Evolutionary conservation across 2,329 filamentous ascomycete genomes (phyloP), one percentile per base, ranked within the genome.

Genomic region (Xylariaceae sp.): DNA sequence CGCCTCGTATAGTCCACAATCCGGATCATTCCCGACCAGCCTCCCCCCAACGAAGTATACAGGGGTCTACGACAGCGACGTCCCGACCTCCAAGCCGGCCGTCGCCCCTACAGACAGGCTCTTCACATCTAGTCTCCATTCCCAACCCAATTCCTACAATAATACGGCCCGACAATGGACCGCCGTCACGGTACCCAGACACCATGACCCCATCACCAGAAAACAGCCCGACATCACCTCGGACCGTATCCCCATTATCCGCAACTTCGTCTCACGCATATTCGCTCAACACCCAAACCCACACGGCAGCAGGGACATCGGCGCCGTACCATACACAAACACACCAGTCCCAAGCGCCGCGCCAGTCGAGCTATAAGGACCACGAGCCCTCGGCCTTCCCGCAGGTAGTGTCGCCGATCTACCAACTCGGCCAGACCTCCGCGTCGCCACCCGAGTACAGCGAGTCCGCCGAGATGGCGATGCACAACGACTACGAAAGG

Each of bases 401-500:
- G 19, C 48, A 52, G 22, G 43, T 58, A 18, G 45, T 58, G n/a
- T 51, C 52, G 30, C 57, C 57, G 18, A 60, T 60, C 13, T 51
- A n/a, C 15, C 57, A 58, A 15, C 48, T 60, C 1, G 59, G 57
- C 3, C 58, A 59, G 52, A 53, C 49, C 9, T 53, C 54, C 7
- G 54, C 59, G 19, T 50, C 59, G 40, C 43, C 34, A 12, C 45
- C 50, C 18, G 56, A 59, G 45, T 59, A 55, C 45, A 49, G 59
- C 26, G 54, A 57, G 32, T 37, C 49, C 34, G 54, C 56, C 5
- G 58, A 52, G 45, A 19, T 36, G 26, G 47, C 26, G 18, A n/a
- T 22, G 10, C 39, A 26, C 6, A 32, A 44, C 18, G n/a, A 19
- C 12, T 29, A 37, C n/a, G 32, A 8, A 26, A 26, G 26, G 26